phyloP scores from a whole-genome alignment of 2,329 filamentous ascomycete genomes.

The Trichoderma koningiopsis region DNA sequence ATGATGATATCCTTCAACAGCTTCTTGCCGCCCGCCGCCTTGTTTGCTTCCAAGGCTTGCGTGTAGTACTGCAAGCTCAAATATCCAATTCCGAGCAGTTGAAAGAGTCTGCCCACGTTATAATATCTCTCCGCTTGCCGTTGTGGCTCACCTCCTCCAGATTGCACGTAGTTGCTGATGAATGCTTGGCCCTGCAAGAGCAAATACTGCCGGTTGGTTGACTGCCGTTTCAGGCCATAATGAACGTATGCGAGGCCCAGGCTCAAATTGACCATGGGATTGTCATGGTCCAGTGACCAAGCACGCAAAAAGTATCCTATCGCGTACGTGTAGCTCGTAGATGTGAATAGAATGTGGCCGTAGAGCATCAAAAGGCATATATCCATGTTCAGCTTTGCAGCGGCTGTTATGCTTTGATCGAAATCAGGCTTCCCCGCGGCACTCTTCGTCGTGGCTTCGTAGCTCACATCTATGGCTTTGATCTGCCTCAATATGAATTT shows the following conservation, averaged over 20 bases:
- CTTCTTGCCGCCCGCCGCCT: slow-evolving; percentile 6
- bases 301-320: slow-evolving; percentile 84
- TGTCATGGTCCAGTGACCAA: slow-evolving; percentile 71
- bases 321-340: slow-evolving; percentile 79
- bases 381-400: slow-evolving; percentile 57
- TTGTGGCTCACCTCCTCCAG: slow-evolving; percentile 14
- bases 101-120: slow-evolving; percentile 44
- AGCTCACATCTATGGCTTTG: slow-evolving; percentile 77
- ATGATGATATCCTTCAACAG: slow-evolving; percentile 38
- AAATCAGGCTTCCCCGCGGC: slow-evolving; percentile 32
- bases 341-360: slow-evolving; percentile 83
- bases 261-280: slow-evolving; percentile 77
- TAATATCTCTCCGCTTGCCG: slow-evolving; percentile 41
- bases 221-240: slow-evolving; percentile 84
- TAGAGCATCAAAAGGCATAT: slow-evolving; percentile 84
- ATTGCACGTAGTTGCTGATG: slow-evolving; percentile 51
- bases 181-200: slow-evolving; percentile 85
- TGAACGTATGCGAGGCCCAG: slow-evolving; percentile 86
- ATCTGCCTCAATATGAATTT: slow-evolving; percentile 92
- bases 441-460: slow-evolving; percentile 43
- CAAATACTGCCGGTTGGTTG: slow-evolving; percentile 85
- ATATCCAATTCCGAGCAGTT: slow-evolving; percentile 41
- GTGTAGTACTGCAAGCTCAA: slow-evolving; percentile 73
- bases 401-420: not conserved
- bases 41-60: slow-evolving; percentile 36